Base-by-base conservation (phyloP, 2,329 filamentous ascomycete genomes). In the Aspergillus ochraceoroseus region DNA sequence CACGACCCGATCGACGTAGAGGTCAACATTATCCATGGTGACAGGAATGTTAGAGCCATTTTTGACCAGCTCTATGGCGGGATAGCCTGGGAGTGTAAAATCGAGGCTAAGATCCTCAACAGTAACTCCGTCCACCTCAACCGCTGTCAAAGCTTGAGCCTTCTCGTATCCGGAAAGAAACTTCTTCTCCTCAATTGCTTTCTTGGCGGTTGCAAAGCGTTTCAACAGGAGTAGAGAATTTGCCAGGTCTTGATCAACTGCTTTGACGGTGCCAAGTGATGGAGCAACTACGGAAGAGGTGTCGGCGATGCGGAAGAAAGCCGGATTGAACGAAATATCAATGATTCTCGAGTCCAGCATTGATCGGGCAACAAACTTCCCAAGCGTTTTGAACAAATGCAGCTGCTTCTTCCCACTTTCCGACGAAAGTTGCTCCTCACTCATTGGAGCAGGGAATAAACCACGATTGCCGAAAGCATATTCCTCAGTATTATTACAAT, bases 271-370 rank as follows among this genome's bases (percentile, higher is more conserved):
- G 4, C 87, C 88, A 5, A 98, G 74, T 0, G 89, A 95, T 8
- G 89, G 88, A 14, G 81, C 81, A 3, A 95, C 81, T 0, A 79
- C 70, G 11, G 70, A 71, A 9, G 70, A 75, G 30, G 74, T 77
- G 54, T 94, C 85, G 11, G 86, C 87, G 49, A 95, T 85, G 43
- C 90, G 86, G 80, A 98, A 98, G 71, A 98, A 95, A 4, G 88
- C 94, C 1, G 92, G 86, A 60, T 95, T 98, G 68, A 98, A 92
- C 41, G 90, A 92, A 51, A 98, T 82, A 57, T 98, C 92, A 53
- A 98, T 95, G 61, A 98, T 96, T 38, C 92, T 80, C 1, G 90
- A 95, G 62, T 98, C 92, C 38, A 98, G 83, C 92, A 98, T 96
- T 0, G 92, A 95, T 35, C 92, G 82, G 19, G 94, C 92, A 32